Evolutionary conservation across 164 flowering plant species (phyloP), one percentile per base, ranked within the genome.

Genomic region (Brasenia schreberi): DNA sequence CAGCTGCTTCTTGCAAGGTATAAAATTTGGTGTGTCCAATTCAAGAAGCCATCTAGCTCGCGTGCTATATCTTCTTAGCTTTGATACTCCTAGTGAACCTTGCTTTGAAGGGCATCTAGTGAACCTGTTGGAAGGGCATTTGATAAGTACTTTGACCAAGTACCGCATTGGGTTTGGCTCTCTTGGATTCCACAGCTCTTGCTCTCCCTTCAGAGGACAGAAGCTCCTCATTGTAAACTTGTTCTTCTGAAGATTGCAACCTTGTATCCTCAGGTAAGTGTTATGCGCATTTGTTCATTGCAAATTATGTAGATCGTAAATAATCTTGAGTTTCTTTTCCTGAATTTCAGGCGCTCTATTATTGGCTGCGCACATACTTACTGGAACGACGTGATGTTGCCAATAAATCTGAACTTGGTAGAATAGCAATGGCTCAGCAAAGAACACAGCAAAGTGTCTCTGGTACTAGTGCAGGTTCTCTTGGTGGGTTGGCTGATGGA

Each of bases 141-240:
- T 81, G 97, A 95, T 70, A 95, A 95, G 77, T 86, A 75, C 73
- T 66, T 84, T 75, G 97, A 92, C 60, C 97, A 95, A 74, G 83
- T 95, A 73, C 97, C 99, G 12, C 89, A 88, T 61, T 95, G 97
- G 97, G 91, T 90, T 69, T 95, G 99, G 99, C 97, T 95, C 71
- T 84, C 94, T 23, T 95, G 99, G 99, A 88, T 95, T 72, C 97
- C 97, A 1, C 99, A 95, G 77, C 78, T 95, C 62, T 76, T 95
- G 71, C 96, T 95, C 68, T 95, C 99, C 61, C 73, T 95, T 73
- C 99, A 95, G 71, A 84, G 98, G 77, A 70, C 89, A 52, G 99
- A 92, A 69, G 95, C 97, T 67, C 90, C 91, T 65, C 99, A 92
- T 70, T 88, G 94, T 79, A 95, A 95, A 70, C 94, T 87, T 70